Evolutionary conservation across 1,284 basidiomycete genomes (phyloP), one percentile per base, ranked within the genome.

Genomic region (Gymnopus androsaceus): DNA sequence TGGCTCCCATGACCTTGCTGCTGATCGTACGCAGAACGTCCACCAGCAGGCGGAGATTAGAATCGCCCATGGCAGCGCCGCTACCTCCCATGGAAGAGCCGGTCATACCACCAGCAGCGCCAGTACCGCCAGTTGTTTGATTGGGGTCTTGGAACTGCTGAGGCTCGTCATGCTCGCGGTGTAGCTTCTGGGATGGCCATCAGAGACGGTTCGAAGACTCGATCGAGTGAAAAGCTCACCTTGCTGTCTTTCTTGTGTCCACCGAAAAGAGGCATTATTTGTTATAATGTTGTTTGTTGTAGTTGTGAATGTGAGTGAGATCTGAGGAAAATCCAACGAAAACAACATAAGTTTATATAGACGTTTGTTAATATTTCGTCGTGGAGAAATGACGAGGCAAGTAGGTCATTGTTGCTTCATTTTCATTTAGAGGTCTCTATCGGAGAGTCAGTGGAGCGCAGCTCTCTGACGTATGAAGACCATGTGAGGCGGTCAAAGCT

Each of bases 211-310:
- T 44, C 12, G 41, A 44, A 4, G 9, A 12, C 5, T 3, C 41
- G 21, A 5, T 12, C 12, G 19, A 30, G 6, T 17, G 25, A 23
- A 4, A 33, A 3, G 17, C 49, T 40, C 27, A 41, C 50, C 27
- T 52, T 52, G n/a, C n/a, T n/a, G 7, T 48, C 47, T 11, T 41
- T 12, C 33, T 52, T 52, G 50, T 52, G 50, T 42, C 38, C 36
- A 19, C 49, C 50, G 41, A 52, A 52, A 15, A 52, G 50, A 41
- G 50, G 50, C 50, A 52, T 52, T 23, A 4, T 42, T 17, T 52
- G 17, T 15, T 8, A 25, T 7, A 41, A 41, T 7, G 21, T 41
- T 14, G 25, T n/a, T n/a, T 33, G 31, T 33, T 6, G 23, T 28
- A 45, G 42, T 4, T 25, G 40, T 6, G 19, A 31, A 25, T 42